Conservation (phyloP, 768 basidiomycete genomes). For the Galerina marginata region DNA sequence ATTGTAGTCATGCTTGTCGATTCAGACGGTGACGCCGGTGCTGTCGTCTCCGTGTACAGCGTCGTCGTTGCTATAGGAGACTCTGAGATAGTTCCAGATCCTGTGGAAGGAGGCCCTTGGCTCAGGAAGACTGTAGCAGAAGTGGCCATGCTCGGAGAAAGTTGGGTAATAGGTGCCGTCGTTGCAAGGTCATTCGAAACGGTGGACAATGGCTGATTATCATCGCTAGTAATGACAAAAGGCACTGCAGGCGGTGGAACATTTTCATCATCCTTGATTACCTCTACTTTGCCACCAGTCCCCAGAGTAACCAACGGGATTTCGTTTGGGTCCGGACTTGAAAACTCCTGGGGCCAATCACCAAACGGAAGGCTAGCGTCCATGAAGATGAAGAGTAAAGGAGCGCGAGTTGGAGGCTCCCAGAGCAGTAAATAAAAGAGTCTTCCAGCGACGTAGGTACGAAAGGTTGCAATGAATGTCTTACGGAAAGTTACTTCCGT, state of each 20-base stretch:
- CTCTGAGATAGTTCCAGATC: not conserved
- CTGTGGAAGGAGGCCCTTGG: not conserved
- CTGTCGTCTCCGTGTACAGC: no score
- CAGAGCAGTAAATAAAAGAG: conserved; percentile 2
- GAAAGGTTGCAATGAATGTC: not conserved
- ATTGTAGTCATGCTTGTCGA: not conserved
- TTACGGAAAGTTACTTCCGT: not conserved
- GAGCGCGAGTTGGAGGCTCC: conserved; percentile 1
- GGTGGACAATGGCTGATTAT: not conserved
- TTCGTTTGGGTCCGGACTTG: conserved; percentile 8
- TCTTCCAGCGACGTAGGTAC: conserved; percentile 16
- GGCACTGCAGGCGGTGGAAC: not conserved
- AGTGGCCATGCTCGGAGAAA: conserved; percentile 6
- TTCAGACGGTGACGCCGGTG: no score
- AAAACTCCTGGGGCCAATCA: not conserved
- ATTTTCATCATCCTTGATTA: conserved; percentile 4
- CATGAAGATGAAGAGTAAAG: conserved; percentile 11
- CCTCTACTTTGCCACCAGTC: conserved; percentile 4
- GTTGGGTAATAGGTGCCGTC: conserved; percentile 4
- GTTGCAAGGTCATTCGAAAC: not conserved
- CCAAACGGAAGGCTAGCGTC: conserved; percentile 5
- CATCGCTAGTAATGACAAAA: not conserved
- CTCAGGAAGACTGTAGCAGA: conserved; percentile 3
- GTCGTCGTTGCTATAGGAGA: not conserved
- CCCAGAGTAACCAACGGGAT: conserved; percentile 10